phyloP scores from a whole-genome alignment of 345 rosid genomes.

The Lepidium aucheri region DNA sequence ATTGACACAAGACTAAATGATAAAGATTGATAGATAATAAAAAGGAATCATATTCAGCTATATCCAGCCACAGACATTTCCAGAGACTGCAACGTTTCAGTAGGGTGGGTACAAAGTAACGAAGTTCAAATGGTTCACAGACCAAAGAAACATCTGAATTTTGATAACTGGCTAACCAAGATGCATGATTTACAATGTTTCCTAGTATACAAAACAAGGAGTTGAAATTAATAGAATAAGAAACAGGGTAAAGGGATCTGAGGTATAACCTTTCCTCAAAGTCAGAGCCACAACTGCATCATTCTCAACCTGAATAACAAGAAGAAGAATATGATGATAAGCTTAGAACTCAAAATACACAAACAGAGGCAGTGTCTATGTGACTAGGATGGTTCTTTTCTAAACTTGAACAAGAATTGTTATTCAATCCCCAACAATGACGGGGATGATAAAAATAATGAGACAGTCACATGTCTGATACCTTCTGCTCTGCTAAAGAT shows the following conservation, averaged over 20 bases:
- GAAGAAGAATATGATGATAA: not conserved
- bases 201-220: not conserved
- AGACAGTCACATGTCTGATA: not conserved
- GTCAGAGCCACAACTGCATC: slow-evolving; percentile 89
- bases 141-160: not conserved
- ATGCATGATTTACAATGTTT: not conserved
- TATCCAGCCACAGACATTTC: not conserved
- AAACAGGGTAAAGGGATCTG: slow-evolving; percentile 5
- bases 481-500: slow-evolving; percentile 80
- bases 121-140: slow-evolving; percentile 1
- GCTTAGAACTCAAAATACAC: not conserved
- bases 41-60: slow-evolving; percentile 11
- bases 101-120: not conserved
- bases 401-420: not conserved
- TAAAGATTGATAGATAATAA: not conserved
- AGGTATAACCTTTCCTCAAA: slow-evolving; percentile 62
- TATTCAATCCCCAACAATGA: not conserved
- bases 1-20: not conserved
- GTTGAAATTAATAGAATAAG: not conserved
- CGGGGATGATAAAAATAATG: not conserved
- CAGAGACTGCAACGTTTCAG: not conserved
- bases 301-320: slow-evolving; percentile 75
- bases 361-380: not conserved
- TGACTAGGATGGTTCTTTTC: not conserved
- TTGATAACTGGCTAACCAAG: not conserved